phyloP scores from a whole-genome alignment of 2,329 filamentous ascomycete species.

The Gliomastix tumulicola region DNA sequence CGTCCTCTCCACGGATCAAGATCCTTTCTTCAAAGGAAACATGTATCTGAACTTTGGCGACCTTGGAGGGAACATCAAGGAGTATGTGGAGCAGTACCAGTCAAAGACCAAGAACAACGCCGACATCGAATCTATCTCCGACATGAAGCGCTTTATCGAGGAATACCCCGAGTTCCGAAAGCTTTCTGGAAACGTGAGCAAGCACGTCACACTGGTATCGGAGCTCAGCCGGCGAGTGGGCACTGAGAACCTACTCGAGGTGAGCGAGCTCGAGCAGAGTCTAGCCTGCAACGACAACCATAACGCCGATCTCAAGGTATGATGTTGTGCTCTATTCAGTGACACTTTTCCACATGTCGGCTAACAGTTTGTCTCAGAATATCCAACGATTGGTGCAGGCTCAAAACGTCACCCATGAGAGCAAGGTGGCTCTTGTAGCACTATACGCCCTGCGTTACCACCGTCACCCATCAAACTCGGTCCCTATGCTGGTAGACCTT shows the following conservation, averaged over 20 bases:
- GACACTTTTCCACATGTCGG: not conserved
- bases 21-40: constrained; percentile 98
- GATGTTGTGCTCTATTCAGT: constrained; percentile 7
- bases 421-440: constrained; percentile 83
- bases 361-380: constrained; percentile 40
- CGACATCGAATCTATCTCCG: constrained; percentile 92
- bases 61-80: constrained; percentile 91
- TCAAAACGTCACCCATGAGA: constrained; percentile 67
- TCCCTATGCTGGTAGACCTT: constrained; percentile 81
- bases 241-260: constrained; percentile 82
- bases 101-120: constrained; percentile 94
- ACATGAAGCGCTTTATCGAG: constrained; percentile 99
- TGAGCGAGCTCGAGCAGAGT: constrained; percentile 95
- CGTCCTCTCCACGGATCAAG: constrained; percentile 91
- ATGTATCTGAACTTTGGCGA: constrained; percentile 99
- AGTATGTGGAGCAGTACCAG: constrained; percentile 97
- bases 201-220: constrained; percentile 92
- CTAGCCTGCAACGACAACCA: constrained; percentile 97
- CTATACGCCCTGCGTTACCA: constrained; percentile 94
- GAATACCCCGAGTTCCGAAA: constrained; percentile 98
- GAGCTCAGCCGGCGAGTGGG: constrained; percentile 86
- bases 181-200: constrained; percentile 94
- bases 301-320: constrained; percentile 78
- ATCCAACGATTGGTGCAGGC: constrained; percentile 83
- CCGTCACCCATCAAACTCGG: constrained; percentile 74